Conservation (phyloP, 1,284 basidiomycete genomes). For the Trichosporon sp. region DNA sequence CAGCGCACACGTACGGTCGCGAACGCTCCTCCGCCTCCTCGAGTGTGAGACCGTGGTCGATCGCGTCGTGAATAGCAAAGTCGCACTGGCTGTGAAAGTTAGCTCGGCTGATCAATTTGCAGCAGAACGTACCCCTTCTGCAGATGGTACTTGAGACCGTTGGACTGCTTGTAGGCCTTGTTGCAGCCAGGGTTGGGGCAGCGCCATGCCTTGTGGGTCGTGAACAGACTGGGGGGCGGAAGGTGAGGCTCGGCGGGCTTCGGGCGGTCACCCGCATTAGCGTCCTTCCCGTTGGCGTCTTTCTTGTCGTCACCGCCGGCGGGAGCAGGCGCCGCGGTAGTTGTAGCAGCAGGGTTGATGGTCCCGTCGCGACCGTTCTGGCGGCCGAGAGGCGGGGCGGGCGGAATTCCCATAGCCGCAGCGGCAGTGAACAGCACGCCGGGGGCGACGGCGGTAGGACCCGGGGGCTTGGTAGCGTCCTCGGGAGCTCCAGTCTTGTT, state of each 20-base stretch:
- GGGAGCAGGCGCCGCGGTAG: constrained; percentile 7
- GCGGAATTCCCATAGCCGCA: constrained; percentile 38
- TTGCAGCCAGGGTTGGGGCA: constrained; percentile 97
- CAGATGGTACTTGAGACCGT: constrained; percentile 94
- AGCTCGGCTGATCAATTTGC: constrained; percentile 34
- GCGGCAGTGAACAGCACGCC: constrained; percentile 41
- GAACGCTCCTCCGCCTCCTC: constrained; percentile 73
- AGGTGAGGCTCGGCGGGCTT: constrained; percentile 31
- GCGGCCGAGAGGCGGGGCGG: constrained; percentile 31
- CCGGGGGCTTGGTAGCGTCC: constrained; percentile 19
- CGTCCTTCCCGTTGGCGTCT: constrained; percentile 9
- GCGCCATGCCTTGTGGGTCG: constrained; percentile 76
- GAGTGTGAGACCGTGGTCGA: constrained; percentile 66
- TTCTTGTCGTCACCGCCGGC: constrained; percentile 2
- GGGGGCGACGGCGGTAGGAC: constrained; percentile 43
- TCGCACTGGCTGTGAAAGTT: constrained; percentile 65
- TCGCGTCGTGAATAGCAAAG: constrained; percentile 71
- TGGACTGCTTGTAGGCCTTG: constrained; percentile 98
- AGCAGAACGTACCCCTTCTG: constrained; percentile 55
- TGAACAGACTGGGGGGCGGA: constrained; percentile 51
- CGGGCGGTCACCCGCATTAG: constrained; percentile 12
- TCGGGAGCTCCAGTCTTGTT: constrained; percentile 38
- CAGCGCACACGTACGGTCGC: constrained; percentile 80
- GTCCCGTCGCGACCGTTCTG: constrained; percentile 12
- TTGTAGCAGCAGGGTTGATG: neutral